Evolutionary conservation across 177 flowering plant genomes (phyloP), one percentile per base, ranked within the genome.

Genomic region (Vitis hybrid): DNA sequence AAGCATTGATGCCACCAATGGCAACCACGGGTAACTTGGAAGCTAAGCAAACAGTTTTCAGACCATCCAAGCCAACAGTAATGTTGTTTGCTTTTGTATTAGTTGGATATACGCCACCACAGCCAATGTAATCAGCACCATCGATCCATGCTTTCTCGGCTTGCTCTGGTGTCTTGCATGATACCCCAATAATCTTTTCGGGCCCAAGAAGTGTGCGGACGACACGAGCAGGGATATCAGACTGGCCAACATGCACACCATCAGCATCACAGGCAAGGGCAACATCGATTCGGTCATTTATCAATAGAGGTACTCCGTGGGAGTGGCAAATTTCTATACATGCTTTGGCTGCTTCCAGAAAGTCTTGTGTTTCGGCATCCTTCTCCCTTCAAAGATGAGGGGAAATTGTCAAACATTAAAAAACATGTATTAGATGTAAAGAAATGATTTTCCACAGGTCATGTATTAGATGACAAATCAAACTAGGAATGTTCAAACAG

Each of bases 61-160:
- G 63, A 29, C 99, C 98, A 60, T 81, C 87, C 74, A 95, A 79
- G 3, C 99, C 97, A 9, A 95, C 66, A 19, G 96, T 93, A 50
- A 45, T 61, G 74, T 95, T 93, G 79, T 91, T 88, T 61, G 71
- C 90, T 82, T 95, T 95, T 2, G 98, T 95, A 39, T 76, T 84
- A 2, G 97, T 95, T 12, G 97, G 89, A 71, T 61, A 95, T 39
- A 90, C 93, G 14, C 97, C 97, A 22, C 98, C 99, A 70, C 85
- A 82, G 18, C 99, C 99, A 63, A 95, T 91, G 82, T 95, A 95
- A 79, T 95, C 94, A n/a, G 99, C 99, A 70, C 97, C 93, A 52
- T 87, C 91, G 5, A 70, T 55, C 92, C 91, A 91, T 67, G 98
- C 99, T 80, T 82, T 81, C 22, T 84, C 71, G 20, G 99, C 99